A percentile compares a stretch with the other conserved stretches of the same genome.
Conservation (phyloP, 352 stramenopile genomes). For the Phytophthora kernoviae region DNA sequence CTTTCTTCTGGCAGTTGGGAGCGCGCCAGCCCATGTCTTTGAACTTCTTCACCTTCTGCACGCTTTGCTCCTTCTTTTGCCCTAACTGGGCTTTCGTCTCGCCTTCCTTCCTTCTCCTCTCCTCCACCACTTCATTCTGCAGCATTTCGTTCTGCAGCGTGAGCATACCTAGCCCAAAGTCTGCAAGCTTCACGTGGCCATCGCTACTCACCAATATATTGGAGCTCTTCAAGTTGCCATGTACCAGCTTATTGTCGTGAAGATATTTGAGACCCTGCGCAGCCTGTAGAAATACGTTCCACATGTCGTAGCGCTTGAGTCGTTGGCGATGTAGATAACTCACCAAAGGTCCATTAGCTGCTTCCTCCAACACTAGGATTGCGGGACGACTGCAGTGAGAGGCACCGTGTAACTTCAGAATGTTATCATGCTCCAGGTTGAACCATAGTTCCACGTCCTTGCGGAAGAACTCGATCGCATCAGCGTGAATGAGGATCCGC, state of each 20-base stretch:
- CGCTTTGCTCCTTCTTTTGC: background rate
- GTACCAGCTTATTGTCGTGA: constrained; percentile 38
- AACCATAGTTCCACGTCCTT: constrained; percentile 33
- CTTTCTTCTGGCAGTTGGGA: constrained; percentile 21
- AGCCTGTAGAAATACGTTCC: constrained; percentile 29
- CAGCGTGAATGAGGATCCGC: constrained; percentile 16
- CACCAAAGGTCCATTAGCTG: constrained; percentile 6
- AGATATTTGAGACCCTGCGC: constrained; percentile 72
- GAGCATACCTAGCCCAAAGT: constrained; percentile 62
- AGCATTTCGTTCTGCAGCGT: constrained; percentile 27
- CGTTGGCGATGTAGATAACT: constrained; percentile 13
- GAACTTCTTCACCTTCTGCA: constrained; percentile 9
- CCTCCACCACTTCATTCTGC: constrained; percentile 4
- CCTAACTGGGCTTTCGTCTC: background rate
- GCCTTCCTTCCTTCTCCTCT: background rate
- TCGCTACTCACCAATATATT: constrained; percentile 66
- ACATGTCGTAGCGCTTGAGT: constrained; percentile 16
- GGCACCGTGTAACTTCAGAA: constrained; percentile 26
- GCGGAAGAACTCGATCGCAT: constrained; percentile 30
- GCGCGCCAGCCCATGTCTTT: constrained; percentile 30
- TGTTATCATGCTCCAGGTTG: constrained; percentile 12
- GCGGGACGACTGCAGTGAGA: constrained; percentile 31
- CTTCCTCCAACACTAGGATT: constrained; percentile 26
- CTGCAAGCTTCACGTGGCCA: constrained; percentile 69
- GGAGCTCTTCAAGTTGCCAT: constrained; percentile 62